phyloP scores from a whole-genome alignment of 2,329 filamentous ascomycete species.

The Fusarium graminum region DNA sequence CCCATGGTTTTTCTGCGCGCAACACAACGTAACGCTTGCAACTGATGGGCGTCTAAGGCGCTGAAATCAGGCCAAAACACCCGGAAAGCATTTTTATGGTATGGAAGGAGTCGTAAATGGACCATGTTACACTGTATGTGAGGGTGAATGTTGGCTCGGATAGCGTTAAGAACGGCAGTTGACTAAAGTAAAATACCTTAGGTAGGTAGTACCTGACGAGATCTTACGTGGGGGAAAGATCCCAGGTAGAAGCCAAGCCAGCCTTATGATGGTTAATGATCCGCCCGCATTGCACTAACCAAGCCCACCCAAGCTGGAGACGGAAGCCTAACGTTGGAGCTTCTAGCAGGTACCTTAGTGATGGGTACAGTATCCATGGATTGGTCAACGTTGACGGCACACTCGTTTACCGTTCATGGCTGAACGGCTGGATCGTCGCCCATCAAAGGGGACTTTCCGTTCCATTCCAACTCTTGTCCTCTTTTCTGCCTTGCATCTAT shows the following conservation, averaged over 20 bases:
- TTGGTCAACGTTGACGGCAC: conserved; percentile 7
- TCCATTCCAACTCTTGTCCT: conserved; percentile 28
- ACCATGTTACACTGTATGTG: neutral
- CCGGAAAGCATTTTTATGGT: neutral
- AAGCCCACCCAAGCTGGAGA: conserved; percentile 23
- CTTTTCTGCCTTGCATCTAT: neutral
- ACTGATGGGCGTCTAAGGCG: conserved; percentile 12
- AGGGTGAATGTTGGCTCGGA: conserved; percentile 7
- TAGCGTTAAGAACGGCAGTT: conserved; percentile 15
- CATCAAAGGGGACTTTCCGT: conserved; percentile 19
- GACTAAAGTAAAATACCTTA: conserved; percentile 13
- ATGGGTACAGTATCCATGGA: neutral
- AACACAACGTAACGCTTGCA: conserved; percentile 1
- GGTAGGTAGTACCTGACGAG: neutral
- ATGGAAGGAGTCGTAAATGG: neutral
- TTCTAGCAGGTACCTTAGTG: too few relatives aligned
- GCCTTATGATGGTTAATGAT: conserved; percentile 32
- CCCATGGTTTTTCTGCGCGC: too few relatives aligned
- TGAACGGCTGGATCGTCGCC: conserved; percentile 31
- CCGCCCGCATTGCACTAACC: conserved; percentile 2
- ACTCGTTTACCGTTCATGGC: conserved; percentile 21
- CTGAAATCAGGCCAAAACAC: neutral
- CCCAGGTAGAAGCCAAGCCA: conserved; percentile 24
- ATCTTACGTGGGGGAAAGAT: conserved; percentile 12
- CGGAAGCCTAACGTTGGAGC: neutral